Evolutionary conservation across 371 early-diverging fungal genomes (phyloP), one percentile per base, ranked within the genome.

Genomic region (Lichtheimia ornata): DNA sequence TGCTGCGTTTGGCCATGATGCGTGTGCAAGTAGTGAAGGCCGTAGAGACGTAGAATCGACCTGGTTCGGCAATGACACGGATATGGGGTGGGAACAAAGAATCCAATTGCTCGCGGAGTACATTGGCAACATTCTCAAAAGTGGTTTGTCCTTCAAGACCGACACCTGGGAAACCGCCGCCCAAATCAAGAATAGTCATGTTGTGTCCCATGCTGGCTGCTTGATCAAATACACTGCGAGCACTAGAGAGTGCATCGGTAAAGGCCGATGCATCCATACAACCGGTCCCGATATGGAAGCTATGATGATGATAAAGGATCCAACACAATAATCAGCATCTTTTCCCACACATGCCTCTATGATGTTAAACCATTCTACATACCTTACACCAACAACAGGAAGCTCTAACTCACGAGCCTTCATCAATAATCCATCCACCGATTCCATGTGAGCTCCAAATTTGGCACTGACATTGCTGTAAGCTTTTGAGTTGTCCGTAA

Each of bases 121-220:
- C 83, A 53, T 79, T 72, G 15, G 96, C 97, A 15, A 97, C 88
- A 61, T 90, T 85, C 63, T 84, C 85, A 74, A 98, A 96, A 6
- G 90, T 90, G 63, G 93, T 81, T 12, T 88, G 86, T 58, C 85
- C 75, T 53, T 81, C 70, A 51, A 87, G 83, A 72, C 87, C 81
- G 47, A 88, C 85, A 50, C 95, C 93, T n/a, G 97, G 96, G 83
- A 97, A 98, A 4, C 99, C 99, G 59, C 99, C 99, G 51, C 99
- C 99, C 59, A 97, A 86, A 66, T 98, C 98, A 53, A 98, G 84
- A 44, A 98, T 69, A 53, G 71, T 71, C 61, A 97, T 83, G 22
- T 90, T 73, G 64, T 84, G 93, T 3, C 97, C 97, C 61, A 88
- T 70, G n/a, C 72, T 73, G 20, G 72, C 72, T 25, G 88, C 99